Base-by-base conservation (phyloP, 257 asterid genomes). In the Primulina huaijiensis region DNA sequence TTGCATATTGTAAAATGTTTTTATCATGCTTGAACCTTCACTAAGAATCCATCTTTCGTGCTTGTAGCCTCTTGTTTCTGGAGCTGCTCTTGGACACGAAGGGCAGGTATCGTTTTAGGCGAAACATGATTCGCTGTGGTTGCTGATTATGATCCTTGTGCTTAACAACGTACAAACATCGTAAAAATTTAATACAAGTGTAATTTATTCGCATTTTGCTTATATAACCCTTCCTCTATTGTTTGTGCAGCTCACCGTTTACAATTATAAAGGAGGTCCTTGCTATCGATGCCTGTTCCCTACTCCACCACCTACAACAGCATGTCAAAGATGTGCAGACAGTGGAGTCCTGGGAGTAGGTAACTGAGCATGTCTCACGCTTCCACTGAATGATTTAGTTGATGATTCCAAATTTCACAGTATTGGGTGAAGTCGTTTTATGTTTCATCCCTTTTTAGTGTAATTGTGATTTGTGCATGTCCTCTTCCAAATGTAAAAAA, bases 301-400 rank as follows among this genome's bases (percentile, higher is more conserved):
- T 74, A 82, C 92, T 75, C 97, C 97, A 66, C 99, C 97, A 27
- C 99, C 99, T 56, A 68, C 96, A 65, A 78, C 97, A 75, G 93
- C 99, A 57, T 94, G 99, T 57, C 99, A 94, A 81, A 83, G 99
- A 79, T 94, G 97, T 58, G 73, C 98, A 10, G 98, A 92, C 74
- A 90, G 95, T 57, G 98, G 98, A 64, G 98, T 92, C 74, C 90
- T 92, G 70, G 98, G 98, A 82, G 96, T 90, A 78, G 98, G 98
- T 90, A 81, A 80, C 78, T 66, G 55, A 72, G 21, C 65, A 17
- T 69, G 52, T 65, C 60, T 12, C 5, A 33, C 29, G 14, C 64
- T 55, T 65, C 21, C 29, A 59, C 59, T 60, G 19, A 10, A 52
- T 19, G 8, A 69, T 30, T 65, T 14, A 72, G 30, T 2, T 23